Evolutionary conservation across 2,329 filamentous ascomycete genomes (phyloP), one percentile per base, ranked within the genome.

Genomic region (Keithomyces neogunnii): DNA sequence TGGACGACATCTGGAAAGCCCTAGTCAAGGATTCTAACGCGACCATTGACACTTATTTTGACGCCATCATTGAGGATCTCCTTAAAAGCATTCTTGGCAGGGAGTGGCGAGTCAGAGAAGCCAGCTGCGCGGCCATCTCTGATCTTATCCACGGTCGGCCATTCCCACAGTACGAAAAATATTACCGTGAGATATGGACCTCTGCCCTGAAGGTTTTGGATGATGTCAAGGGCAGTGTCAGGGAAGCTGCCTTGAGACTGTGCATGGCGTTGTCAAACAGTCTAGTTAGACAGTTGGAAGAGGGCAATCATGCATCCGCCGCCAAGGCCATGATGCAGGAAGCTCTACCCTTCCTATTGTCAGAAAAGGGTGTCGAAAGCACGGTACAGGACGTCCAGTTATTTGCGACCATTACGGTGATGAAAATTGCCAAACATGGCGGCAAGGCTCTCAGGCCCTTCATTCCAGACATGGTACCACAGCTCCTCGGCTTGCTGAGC

Each of bases 1-100:
- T 99, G 93, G 91, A 95, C 52, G 89, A 95, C 56, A 97, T 99
- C 57, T 99, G 93, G 93, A 91, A 88, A 61, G 86, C 92, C 0
- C 72, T 99, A n/a, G 90, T 97, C 50, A 95, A 95, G 63, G 90
- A 97, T 59, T 81, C 89, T 1, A 84, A 81, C 19, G 76, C 79
- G 1, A 88, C 87, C 0, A 80, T 97, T 43, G 85, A 93, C 56
- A 73, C 77, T 19, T 80, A 97, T 66, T 96, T 97, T 62, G 86
- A 95, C 57, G 81, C 82, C 7, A 97, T 99, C 60, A 86, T 99
- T 73, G 76, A 85, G 8, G 93, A 99, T 63, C 72, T 97, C 5
- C 74, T 99, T 33, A 85, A 84, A 59, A 95, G 86, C 62, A 88
- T 97, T 42, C 69, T 97, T 4, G 90, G 89, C 32, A 88, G 86